phyloP scores from a whole-genome alignment of 2,329 filamentous ascomycete genomes.

The Sporothrix phasma region DNA sequence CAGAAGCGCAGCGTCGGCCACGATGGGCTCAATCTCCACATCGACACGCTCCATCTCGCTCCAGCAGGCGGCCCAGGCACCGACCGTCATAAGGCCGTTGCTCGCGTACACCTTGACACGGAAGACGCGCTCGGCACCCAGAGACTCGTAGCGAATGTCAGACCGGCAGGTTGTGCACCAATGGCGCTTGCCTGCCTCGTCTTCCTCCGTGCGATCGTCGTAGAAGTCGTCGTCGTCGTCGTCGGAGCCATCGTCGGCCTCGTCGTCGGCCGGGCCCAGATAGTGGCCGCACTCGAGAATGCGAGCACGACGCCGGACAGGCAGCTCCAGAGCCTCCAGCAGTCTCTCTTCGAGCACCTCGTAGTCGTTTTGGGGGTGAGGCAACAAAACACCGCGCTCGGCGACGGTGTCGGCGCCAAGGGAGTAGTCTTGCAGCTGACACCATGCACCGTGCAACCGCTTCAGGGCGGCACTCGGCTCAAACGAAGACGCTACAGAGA shows the following conservation, averaged over 20 bases:
- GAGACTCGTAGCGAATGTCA: constrained; percentile 45
- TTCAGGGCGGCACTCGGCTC: constrained; percentile 38
- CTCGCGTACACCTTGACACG: constrained; percentile 85
- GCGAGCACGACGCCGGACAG: constrained; percentile 51
- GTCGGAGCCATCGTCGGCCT: constrained; percentile 33
- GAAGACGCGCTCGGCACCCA: constrained; percentile 51
- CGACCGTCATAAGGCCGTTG: constrained; percentile 85
- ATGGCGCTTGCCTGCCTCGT: constrained; percentile 31
- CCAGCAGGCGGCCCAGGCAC: constrained; percentile 91
- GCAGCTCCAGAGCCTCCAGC: constrained; percentile 63
- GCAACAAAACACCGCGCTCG: constrained; percentile 62
- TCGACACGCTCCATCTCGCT: constrained; percentile 98
- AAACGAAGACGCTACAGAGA: not conserved
- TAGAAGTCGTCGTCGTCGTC: constrained; percentile 36
- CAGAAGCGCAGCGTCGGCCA: constrained; percentile 45
- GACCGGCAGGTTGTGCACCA: constrained; percentile 49
- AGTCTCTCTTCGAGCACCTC: constrained; percentile 70
- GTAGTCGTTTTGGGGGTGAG: constrained; percentile 71
- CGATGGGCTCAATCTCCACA: constrained; percentile 73
- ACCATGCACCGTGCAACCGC: constrained; percentile 52
- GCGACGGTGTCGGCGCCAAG: constrained; percentile 58
- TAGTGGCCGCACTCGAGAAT: constrained; percentile 72
- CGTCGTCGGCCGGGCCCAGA: constrained; percentile 48
- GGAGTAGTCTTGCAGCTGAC: constrained; percentile 53
- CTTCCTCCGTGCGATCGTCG: constrained; percentile 30